Base-by-base conservation (phyloP, 2,329 filamentous ascomycete species). In the Xylaria multiplex region DNA sequence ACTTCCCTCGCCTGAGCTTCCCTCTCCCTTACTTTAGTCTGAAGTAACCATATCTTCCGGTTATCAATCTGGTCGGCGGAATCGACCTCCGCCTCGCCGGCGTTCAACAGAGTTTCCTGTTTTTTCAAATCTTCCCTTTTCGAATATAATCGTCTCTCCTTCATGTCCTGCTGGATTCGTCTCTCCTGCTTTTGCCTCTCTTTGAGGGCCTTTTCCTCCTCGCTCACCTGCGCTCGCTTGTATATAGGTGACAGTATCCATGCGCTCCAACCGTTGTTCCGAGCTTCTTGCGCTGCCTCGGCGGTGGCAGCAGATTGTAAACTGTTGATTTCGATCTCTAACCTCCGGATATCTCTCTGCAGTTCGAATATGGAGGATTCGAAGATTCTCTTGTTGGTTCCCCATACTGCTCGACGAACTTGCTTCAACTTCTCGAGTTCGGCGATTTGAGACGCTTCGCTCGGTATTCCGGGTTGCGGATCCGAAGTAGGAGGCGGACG, bases 161-260 rank as follows among this genome's bases (percentile, higher is more conserved):
- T 60, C 58, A 60, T 53, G 11, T 60, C 58, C 35, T 32, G 45
- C 22, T 60, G 24, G n/a, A 60, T 30, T 22, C 46, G 53, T 32
- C 58, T 60, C 30, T 60, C 58, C 22, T 60, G 58, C 13, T n/a
- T 52, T 43, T 42, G 35, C 7, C 46, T 60, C 13, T 60, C 58
- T 30, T 43, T 60, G 1, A 5, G 14, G 32, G 48, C 48, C 7
- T 60, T 45, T 22, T 60, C 58, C 6, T 60, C 58, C 13, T 60
- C 58, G 37, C 11, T 60, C 5, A 43, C 22, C 30, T 43, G 48
- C 3, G 58, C 48, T 43, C 45, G 16, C 48, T 45, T 52, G 30
- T 60, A 60, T 14, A 60, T 52, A n/a, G 58, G 58, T 27, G 58
- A 60, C 24, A 60, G 46, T n/a, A 60, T 6, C 58, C 58, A 60